phyloP scores from a whole-genome alignment of 805 yeast species.

The Metschnikowia gelsemii region DNA sequence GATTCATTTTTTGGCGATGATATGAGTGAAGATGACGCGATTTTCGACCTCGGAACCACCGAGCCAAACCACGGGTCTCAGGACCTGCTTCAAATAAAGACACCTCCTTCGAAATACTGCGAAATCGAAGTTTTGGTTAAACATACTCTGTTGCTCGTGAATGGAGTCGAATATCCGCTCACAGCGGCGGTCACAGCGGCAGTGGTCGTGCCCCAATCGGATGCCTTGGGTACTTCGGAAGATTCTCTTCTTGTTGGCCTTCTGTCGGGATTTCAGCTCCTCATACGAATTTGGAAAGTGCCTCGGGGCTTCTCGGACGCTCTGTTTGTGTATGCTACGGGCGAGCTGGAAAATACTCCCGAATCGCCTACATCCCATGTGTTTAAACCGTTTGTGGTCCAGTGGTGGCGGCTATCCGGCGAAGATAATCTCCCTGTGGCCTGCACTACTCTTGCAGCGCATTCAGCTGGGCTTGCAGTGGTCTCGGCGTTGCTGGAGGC shows the following conservation, averaged over 20 bases:
- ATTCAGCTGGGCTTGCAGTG: constrained; percentile 38
- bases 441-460: constrained; percentile 34
- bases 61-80: constrained; percentile 1
- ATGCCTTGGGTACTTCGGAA: constrained; percentile 18
- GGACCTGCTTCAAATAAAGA: constrained; percentile 5
- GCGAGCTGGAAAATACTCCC: constrained; percentile 9
- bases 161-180: constrained; percentile 31
- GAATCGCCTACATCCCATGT: constrained; percentile 21
- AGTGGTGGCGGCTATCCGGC: constrained; percentile 46
- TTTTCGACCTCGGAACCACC: constrained; percentile 13
- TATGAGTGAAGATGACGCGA: constrained; percentile 33
- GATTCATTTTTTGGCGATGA: constrained; percentile 42
- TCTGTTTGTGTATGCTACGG: constrained; percentile 15
- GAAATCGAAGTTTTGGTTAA: constrained; percentile 31
- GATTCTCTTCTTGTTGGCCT: constrained; percentile 43
- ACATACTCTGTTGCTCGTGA: constrained; percentile 32
- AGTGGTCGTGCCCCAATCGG: constrained; percentile 24
- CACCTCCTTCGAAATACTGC: constrained; percentile 7
- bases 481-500: constrained; percentile 39
- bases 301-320: constrained; percentile 32
- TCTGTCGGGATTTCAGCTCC: constrained; percentile 40
- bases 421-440: constrained; percentile 18
- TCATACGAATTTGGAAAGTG: constrained; percentile 39
- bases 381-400: constrained; percentile 46
- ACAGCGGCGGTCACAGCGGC: constrained; percentile 35